Base-by-base conservation (phyloP, 2,329 filamentous ascomycete species). In the Lojkania enalia region DNA sequence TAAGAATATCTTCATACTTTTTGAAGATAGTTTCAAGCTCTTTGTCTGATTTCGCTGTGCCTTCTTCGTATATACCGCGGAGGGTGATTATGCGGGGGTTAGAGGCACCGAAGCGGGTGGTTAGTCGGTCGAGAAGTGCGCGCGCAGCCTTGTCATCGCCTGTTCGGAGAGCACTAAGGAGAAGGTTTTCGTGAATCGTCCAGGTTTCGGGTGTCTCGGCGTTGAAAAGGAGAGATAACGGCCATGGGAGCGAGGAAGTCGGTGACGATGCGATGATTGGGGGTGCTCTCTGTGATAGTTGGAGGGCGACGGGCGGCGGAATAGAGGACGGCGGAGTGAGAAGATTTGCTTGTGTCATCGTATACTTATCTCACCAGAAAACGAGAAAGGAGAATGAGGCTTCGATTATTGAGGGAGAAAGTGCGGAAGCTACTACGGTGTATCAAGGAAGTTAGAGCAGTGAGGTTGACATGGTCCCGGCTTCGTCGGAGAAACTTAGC, bases 61-160 rank as follows among this genome's bases (percentile, higher is more conserved):
- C 90, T 72, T 97, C 94, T 60, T 90, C 86, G 54, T 91, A 85
- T 19, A 99, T 71, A 2, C 92, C 94, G 53, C 81, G 80, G 36
- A 97, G 74, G 9, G 87, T 90, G 80, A 92, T 86, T 39, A 97
- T 79, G 55, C 89, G 85, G 71, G 96, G 90, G 70, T 97, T 95
- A 25, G 82, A 77, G 19, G 80, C 76, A 19, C 92, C 91, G 66
- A 99, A 99, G 37, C 94, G 87, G 48, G 81, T 76, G 3, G 83
- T 84, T 35, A 99, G 79, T 49, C 85, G 82, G 61, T 88, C 82
- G 27, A 97, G 78, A 64, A 88, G 88, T 57, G 84, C 69, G 54
- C 83, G 82, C 18, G 94, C 94, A 18, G 88, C 82, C 52, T 82
- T 75, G 58, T 95, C 86, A 69, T 97, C 88, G 42, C 88, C 87